Evolutionary conservation across 139 green algal genomes (phyloP).

Genomic region (Coccomyxa sp.): DNA sequence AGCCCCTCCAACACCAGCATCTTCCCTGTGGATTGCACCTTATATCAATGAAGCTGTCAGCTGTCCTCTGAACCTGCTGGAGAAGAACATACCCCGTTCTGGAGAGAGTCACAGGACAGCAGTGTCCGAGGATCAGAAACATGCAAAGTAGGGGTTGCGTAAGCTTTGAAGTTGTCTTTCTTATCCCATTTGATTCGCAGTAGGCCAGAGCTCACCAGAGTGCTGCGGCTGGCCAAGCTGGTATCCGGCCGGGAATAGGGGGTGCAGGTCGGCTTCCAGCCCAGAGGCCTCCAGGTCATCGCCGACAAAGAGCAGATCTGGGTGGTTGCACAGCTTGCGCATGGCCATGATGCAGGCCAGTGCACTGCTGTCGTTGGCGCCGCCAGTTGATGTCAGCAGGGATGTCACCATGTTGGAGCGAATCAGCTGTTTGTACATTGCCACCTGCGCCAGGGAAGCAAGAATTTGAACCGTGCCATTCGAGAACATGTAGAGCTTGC

Average conservation of each 20-base stretch:
- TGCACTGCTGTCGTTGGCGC: conserved; percentile 23
- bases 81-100: too few relatives aligned
- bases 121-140: too few relatives aligned
- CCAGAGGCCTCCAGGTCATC: neutral
- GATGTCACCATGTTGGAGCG: conserved; percentile 5
- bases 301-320: conserved; percentile 43
- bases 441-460: conserved; percentile 23
- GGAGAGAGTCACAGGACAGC: too few relatives aligned
- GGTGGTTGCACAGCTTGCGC: conserved; percentile 65
- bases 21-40: conserved; percentile 47
- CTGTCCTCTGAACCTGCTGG: too few relatives aligned
- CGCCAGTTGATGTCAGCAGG: conserved; percentile 10
- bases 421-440: conserved; percentile 52
- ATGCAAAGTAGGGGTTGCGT: too few relatives aligned
- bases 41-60: neutral
- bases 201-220: neutral
- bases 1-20: conserved; percentile 51
- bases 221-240: neutral
- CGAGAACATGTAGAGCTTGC: neutral
- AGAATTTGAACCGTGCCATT: neutral
- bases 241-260: conserved; percentile 6
- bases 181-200: neutral
- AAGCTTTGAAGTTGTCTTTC: too few relatives aligned
- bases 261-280: neutral
- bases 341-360: conserved; percentile 15